Evolutionary conservation across 176 grass and related monocot genomes (phyloP), one percentile per base, ranked within the genome.

Genomic region (Oryza rufipogon): DNA sequence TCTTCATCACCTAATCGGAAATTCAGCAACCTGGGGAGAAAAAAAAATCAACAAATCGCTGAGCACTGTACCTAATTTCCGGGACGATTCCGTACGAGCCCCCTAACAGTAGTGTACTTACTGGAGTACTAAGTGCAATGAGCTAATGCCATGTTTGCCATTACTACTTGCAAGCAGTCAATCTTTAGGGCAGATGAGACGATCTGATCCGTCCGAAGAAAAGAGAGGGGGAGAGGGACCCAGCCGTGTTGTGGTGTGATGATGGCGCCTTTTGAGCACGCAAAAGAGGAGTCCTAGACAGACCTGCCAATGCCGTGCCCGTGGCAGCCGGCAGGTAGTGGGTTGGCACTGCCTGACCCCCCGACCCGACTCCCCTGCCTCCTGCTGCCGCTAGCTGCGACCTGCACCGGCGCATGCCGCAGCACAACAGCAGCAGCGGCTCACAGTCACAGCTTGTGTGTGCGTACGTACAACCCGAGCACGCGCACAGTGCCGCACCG

Each of bases 211-310:
- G 17, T n/a, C 22, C 22, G 36, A 58, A 7, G 12, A 23, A 70
- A 64, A 1, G 2, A 22, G 25, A 67, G 61, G 25, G 72, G 30
- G 72, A 6, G 34, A 23, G 30, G 73, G 33, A 17, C 28, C 79
- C 48, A 58, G 17, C 1, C 15, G 9, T 28, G 11, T 51, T 23
- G 61, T 61, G 52, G 65, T 23, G 61, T 61, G 52, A 89, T 90
- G 83, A 90, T 86, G 73, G 73, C 56, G 13, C 83, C 83, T 90
- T 90, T 90, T 74, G 46, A 64, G 83, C 72, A 2, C 26, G 72
- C 25, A 33, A 39, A 36, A 32, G 75, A 15, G 7, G 26, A 19
- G 38, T 20, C 16, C 68, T 32, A 32, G 38, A 39, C 38, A 7
- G 9, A 30, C 79, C 9, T 52, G 60, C 33, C 38, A 77, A 15